Percentiles rank a stretch among this genome's conserved stretches.
These are phyloP conservation scores for Boletus rubroflammeus DNA, from an alignment of 768 basidiomycete genomes.

Conservation along the genomic window DNA sequence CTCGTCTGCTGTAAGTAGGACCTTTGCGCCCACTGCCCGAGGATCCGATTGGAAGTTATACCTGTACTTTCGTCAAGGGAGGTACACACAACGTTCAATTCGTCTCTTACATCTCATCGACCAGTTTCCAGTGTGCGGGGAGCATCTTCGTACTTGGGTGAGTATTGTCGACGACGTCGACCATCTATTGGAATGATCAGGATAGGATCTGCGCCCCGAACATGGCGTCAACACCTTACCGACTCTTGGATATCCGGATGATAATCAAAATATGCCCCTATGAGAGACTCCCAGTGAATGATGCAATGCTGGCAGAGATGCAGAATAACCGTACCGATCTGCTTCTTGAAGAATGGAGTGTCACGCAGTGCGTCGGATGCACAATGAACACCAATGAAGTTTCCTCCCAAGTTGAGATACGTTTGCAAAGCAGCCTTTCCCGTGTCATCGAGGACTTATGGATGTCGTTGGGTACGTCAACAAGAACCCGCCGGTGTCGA, in stretches of 20 bases:
- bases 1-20: slow-evolving; percentile 65
- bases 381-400: slow-evolving; percentile 67
- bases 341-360: slow-evolving; percentile 51
- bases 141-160: slow-evolving; percentile 63
- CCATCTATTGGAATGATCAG: slow-evolving; percentile 39
- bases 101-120: slow-evolving; percentile 55
- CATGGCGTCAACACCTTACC: slow-evolving; percentile 35
- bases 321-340: slow-evolving; percentile 43
- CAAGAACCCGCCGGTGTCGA: not conserved
- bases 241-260: slow-evolving; percentile 65
- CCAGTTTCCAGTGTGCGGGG: slow-evolving; percentile 48
- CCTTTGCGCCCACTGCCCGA: slow-evolving; percentile 53
- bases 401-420: slow-evolving; percentile 67
- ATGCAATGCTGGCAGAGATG: not conserved
- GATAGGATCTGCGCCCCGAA: not conserved
- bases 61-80: slow-evolving; percentile 32
- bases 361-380: slow-evolving; percentile 59
- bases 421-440: slow-evolving; percentile 60
- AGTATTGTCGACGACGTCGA: slow-evolving; percentile 50
- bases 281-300: not conserved
- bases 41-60: slow-evolving; percentile 77
- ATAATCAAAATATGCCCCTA: slow-evolving; percentile 68
- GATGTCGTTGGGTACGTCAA: not conserved
- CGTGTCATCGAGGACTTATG: slow-evolving; percentile 49
- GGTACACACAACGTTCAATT: slow-evolving; percentile 1